These are phyloP conservation scores for Crucihimalaya himalaica DNA, from an alignment of 345 rosid genomes.

Conservation along the genomic window DNA sequence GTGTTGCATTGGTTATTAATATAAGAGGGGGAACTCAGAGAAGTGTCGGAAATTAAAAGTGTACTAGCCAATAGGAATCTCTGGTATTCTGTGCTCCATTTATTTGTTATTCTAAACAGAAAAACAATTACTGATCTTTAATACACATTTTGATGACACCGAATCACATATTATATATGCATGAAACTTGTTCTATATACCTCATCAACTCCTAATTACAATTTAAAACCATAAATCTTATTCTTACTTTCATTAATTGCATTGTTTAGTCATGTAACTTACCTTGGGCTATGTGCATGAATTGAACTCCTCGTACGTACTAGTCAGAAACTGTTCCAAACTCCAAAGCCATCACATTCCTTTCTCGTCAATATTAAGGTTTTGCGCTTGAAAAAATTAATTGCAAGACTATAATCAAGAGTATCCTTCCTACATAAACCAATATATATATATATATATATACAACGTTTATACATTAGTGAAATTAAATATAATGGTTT, in stretches of 20 bases:
- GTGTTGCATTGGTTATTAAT: slow-evolving; percentile 13
- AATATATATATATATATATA: no score
- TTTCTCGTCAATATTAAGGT: slow-evolving; percentile 27
- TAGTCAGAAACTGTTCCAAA: slow-evolving; percentile 13
- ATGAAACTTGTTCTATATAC: background rate
- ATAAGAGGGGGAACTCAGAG: slow-evolving; percentile 28
- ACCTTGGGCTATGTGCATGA: slow-evolving; percentile 1
- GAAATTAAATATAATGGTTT: background rate
- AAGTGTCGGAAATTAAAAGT: slow-evolving; percentile 24
- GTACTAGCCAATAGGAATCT: slow-evolving; percentile 38
- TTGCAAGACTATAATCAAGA: background rate
- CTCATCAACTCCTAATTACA: background rate
- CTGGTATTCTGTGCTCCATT: slow-evolving; percentile 27
- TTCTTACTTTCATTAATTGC: background rate
- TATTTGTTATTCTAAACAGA: background rate
- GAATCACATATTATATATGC: background rate
- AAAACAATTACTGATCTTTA: no score
- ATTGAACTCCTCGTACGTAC: slow-evolving; percentile 11
- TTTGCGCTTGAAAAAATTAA: background rate
- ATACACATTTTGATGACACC: slow-evolving; percentile 7
- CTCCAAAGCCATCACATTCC: slow-evolving; percentile 14
- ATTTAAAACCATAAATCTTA: slow-evolving; percentile 1
- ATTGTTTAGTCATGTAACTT: background rate
- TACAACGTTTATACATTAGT: background rate
- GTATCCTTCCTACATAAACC: background rate